Conservation (phyloP, 768 basidiomycete genomes). For the Hirschioporus abietinus region DNA sequence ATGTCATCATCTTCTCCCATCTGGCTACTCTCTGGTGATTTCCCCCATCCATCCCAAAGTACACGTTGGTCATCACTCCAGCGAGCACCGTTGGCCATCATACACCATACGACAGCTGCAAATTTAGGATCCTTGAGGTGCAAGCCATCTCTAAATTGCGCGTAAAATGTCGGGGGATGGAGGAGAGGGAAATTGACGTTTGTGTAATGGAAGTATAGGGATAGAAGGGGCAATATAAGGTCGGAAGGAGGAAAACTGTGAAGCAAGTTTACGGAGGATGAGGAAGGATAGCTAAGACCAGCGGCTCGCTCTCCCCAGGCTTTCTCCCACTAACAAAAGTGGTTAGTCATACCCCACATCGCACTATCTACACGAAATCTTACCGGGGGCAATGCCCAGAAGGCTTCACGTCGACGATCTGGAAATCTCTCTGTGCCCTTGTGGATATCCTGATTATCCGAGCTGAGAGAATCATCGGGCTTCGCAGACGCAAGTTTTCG, state of each 20-base stretch:
- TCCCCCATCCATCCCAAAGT: conserved; percentile 17
- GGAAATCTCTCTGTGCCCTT: conserved; percentile 7
- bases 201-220: conserved; percentile 59
- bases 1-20: background rate
- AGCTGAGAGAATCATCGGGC: conserved; percentile 13
- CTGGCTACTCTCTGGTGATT: background rate
- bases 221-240: conserved; percentile 53
- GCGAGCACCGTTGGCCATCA: conserved; percentile 68
- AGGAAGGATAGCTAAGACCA: conserved; percentile 20
- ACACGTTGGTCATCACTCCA: conserved; percentile 62
- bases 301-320: conserved; percentile 37
- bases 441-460: background rate
- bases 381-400: conserved; percentile 57
- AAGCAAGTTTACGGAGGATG: conserved; percentile 26
- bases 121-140: conserved; percentile 58
- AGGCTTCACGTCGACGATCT: conserved; percentile 36
- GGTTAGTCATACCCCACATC: conserved; percentile 10
- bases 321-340: conserved; percentile 49
- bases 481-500: conserved; percentile 40
- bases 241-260: conserved; percentile 57
- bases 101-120: conserved; percentile 47
- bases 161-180: conserved; percentile 65
- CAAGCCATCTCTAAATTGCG: conserved; percentile 48
- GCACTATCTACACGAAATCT: conserved; percentile 17
- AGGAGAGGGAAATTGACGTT: conserved; percentile 63